Evolutionary conservation across 2,329 filamentous ascomycete genomes (phyloP).

Genomic region (Bipolaris sorokiniana): DNA sequence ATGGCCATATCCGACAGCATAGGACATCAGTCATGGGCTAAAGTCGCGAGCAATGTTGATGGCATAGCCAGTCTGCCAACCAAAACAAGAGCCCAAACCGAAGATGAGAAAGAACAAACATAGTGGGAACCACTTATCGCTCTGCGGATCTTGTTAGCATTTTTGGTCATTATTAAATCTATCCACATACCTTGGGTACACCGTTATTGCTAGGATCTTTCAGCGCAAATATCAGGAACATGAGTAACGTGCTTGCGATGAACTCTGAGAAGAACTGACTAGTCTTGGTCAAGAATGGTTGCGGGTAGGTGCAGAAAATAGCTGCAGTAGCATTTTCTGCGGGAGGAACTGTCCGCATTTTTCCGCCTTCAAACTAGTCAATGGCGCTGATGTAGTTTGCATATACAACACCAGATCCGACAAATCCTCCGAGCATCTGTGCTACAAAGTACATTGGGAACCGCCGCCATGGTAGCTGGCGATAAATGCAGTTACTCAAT

Average conservation of each 20-base stretch:
- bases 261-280: constrained; percentile 76
- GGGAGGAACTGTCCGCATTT: constrained; percentile 66
- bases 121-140: constrained; percentile 56
- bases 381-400: constrained; percentile 63
- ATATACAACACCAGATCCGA: constrained; percentile 56
- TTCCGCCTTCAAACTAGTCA: constrained; percentile 66
- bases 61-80: constrained; percentile 78
- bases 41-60: constrained; percentile 78
- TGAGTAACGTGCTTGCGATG: constrained; percentile 69
- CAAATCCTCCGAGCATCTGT: constrained; percentile 71
- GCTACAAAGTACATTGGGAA: constrained; percentile 71
- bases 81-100: constrained; percentile 74
- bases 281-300: constrained; percentile 68
- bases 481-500: constrained; percentile 70
- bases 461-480: constrained; percentile 71
- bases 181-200: constrained; percentile 31
- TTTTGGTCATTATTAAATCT: background rate
- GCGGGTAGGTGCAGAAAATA: constrained; percentile 76
- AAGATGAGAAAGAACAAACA: constrained; percentile 75
- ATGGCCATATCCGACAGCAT: constrained; percentile 70
- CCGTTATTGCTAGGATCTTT: constrained; percentile 60
- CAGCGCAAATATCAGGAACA: constrained; percentile 74
- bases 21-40: constrained; percentile 69
- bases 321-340: constrained; percentile 66
- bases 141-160: background rate